Evolutionary conservation across 768 basidiomycete genomes (phyloP).

Genomic region (Hirschioporus abietinus): DNA sequence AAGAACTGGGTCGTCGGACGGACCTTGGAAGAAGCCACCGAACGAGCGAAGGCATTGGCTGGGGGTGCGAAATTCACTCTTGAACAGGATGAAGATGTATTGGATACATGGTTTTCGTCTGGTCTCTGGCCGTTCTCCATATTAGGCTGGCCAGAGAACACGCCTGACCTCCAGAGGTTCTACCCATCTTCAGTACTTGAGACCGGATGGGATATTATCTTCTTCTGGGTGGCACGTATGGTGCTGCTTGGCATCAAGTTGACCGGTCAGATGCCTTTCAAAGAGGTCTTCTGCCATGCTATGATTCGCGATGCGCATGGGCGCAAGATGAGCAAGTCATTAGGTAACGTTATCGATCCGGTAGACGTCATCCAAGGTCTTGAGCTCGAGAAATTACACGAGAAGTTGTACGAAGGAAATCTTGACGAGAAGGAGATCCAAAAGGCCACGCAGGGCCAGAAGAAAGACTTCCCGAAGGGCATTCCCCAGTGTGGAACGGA

Average conservation of each 20-base stretch:
- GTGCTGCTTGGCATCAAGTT: constrained; percentile 86
- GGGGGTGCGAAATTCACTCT: constrained; percentile 63
- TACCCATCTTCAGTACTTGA: constrained; percentile 91
- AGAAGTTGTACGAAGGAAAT: constrained; percentile 86
- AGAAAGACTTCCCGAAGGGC: constrained; percentile 98
- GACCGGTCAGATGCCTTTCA: constrained; percentile 89
- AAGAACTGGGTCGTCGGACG: constrained; percentile 92
- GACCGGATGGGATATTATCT: constrained; percentile 99
- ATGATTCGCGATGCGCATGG: constrained; percentile 99
- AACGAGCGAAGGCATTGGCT: constrained; percentile 67
- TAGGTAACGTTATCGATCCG: constrained; percentile 97
- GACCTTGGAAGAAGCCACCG: constrained; percentile 66
- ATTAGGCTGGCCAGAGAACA: constrained; percentile 97
- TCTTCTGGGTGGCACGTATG: constrained; percentile 99
- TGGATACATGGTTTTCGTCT: constrained; percentile 99
- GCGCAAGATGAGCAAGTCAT: constrained; percentile 97
- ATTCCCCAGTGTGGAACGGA: constrained; percentile 99
- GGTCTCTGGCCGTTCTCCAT: constrained; percentile 97
- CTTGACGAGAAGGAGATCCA: constrained; percentile 87
- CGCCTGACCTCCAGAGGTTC: constrained; percentile 69
- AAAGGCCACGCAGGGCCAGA: constrained; percentile 92
- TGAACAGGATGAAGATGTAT: constrained; percentile 92
- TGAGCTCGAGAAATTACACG: constrained; percentile 71
- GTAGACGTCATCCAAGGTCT: constrained; percentile 90
- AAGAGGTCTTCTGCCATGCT: constrained; percentile 94